Base-by-base conservation (phyloP, 306 rosid species). In the Purshia tridentata region DNA sequence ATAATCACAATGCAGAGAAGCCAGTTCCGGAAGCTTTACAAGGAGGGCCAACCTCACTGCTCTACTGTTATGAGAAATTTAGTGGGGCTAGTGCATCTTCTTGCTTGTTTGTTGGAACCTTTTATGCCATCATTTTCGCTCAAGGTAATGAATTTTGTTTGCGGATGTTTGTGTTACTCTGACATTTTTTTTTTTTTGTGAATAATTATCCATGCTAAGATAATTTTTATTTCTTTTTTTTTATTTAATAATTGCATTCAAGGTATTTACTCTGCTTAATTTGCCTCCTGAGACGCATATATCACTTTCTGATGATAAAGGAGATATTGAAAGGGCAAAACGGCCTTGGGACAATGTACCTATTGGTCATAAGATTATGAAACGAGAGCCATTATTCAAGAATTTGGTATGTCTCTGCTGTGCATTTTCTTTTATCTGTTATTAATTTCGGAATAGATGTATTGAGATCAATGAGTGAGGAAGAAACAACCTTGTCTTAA, bases 261-360 rank as follows among this genome's bases (percentile, higher is more conserved):
- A 93, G 98, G 98, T 91, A 73, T 87, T 89, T 76, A 89, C 80
- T 87, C 97, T 89, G 78, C 89, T 94, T 66, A 84, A 94, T 85
- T 69, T 94, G 83, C 69, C 92, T 57, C 62, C 76, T 50, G 96
- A 84, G 70, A 49, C 19, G 0, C 90, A 83, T 58, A 69, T 85
- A 73, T 86, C 93, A 10, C 97, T 94, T 73, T 74, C 83, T 81
- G 95, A 84, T 20, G 92, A 89, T 74, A 86, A 81, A 70, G 96
- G 97, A 49, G 92, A 91, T 65, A 60, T 89, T 22, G 86, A 81
- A 52, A 89, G 84, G 82, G 90, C 88, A 53, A 91, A 65, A 63
- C 80, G 78, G 72, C 96, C 97, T 15, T 94, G 98, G 97, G 85
- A 86, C 64, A 81, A 88, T 72, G 15, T 94, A 55, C 88, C 91